These are phyloP conservation scores for Lepidium aucheri DNA, from an alignment of 345 rosid genomes.

Conservation along the genomic window DNA sequence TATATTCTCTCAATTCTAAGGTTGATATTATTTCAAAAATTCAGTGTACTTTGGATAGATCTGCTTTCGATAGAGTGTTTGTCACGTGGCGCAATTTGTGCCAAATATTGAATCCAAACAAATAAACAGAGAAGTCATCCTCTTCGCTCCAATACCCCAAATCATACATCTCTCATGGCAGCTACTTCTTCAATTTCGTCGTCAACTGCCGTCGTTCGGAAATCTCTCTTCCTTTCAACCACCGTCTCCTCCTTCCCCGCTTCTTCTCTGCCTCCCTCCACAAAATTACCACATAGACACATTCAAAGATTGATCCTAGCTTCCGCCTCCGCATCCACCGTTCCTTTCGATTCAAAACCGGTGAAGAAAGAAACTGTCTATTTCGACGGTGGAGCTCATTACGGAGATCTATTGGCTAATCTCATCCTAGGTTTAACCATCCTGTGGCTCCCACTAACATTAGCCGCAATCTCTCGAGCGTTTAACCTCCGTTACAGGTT, in stretches of 20 bases:
- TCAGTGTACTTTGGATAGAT: background rate
- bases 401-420: slow-evolving; percentile 82
- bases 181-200: slow-evolving; percentile 19
- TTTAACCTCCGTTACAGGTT: slow-evolving; percentile 82
- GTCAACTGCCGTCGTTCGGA: slow-evolving; percentile 6
- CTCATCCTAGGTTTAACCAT: slow-evolving; percentile 77
- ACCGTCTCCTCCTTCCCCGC: slow-evolving; percentile 13
- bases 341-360: slow-evolving; percentile 17
- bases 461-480: slow-evolving; percentile 82
- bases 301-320: slow-evolving; percentile 18
- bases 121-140: background rate
- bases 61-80: background rate
- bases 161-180: slow-evolving; percentile 21
- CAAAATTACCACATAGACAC: slow-evolving; percentile 37
- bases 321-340: slow-evolving; percentile 16
- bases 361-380: slow-evolving; percentile 58
- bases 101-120: slow-evolving; percentile 10
- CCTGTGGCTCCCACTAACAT: slow-evolving; percentile 85
- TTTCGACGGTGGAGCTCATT: slow-evolving; percentile 92
- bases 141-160: background rate
- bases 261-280: slow-evolving; percentile 22
- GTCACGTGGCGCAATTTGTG: slow-evolving; percentile 12
- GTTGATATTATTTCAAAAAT: background rate
- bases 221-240: slow-evolving; percentile 13
- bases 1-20: background rate